These are phyloP conservation scores for Pterula multifida DNA, from an alignment of 1,284 basidiomycete species.

Conservation along the genomic window DNA sequence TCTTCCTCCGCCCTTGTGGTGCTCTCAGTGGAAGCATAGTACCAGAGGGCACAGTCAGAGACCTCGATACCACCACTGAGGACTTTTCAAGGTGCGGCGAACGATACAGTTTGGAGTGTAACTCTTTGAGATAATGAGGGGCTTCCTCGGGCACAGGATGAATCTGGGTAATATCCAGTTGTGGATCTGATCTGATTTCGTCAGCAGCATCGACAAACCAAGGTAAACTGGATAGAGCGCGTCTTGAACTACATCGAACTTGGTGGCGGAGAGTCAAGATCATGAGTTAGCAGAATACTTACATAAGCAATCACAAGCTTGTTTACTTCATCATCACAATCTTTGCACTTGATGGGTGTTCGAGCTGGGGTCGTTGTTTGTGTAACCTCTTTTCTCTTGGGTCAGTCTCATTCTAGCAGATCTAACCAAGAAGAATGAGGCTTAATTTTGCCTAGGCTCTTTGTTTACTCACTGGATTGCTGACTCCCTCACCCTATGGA, in stretches of 20 bases:
- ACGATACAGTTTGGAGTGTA: conserved; percentile 37
- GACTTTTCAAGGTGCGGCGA: conserved; percentile 56
- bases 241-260: background rate
- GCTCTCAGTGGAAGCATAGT: conserved; percentile 37
- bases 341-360: conserved; percentile 37
- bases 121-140: conserved; percentile 30
- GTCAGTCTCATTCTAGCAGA: conserved; percentile 25
- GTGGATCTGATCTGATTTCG: conserved; percentile 14
- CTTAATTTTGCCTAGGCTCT: conserved; percentile 34
- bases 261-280: background rate
- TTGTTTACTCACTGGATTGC: conserved; percentile 82
- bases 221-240: conserved; percentile 16
- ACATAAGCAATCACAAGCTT: conserved; percentile 1
- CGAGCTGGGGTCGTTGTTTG: conserved; percentile 61
- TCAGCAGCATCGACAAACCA: conserved; percentile 44
- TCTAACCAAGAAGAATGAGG: no score
- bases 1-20: conserved; percentile 49
- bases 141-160: conserved; percentile 34
- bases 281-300: background rate
- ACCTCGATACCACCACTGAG: conserved; percentile 37
- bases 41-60: conserved; percentile 33
- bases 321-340: conserved; percentile 4
- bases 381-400: conserved; percentile 70
- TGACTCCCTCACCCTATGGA: conserved; percentile 76
- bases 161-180: conserved; percentile 21